Evolutionary conservation across 805 yeast genomes (phyloP).

Genomic region (Pichia thaimueangensis): DNA sequence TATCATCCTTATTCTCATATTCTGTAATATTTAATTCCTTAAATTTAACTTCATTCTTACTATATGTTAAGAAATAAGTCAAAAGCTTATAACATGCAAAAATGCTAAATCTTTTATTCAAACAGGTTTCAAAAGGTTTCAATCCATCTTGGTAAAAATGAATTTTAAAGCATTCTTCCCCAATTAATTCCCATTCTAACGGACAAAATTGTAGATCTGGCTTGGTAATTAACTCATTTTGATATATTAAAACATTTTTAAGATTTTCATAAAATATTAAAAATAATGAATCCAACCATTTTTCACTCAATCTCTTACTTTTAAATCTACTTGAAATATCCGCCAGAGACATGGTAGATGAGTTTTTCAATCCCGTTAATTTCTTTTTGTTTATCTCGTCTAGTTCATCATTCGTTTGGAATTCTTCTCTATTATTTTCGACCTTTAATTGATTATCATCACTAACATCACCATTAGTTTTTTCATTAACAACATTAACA

Average conservation of each 20-base stretch:
- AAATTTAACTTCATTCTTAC: conserved; percentile 14
- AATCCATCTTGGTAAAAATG: conserved; percentile 42
- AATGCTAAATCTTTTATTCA: conserved; percentile 55
- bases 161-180: conserved; percentile 45
- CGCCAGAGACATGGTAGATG: conserved; percentile 2
- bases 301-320: conserved; percentile 56
- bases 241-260: conserved; percentile 66
- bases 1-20: not conserved
- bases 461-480: not conserved
- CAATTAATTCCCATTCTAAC: conserved; percentile 69
- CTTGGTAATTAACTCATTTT: conserved; percentile 22
- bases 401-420: not conserved
- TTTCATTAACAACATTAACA: not conserved
- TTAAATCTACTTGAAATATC: conserved; percentile 24
- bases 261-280: conserved; percentile 65
- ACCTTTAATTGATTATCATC: conserved; percentile 1
- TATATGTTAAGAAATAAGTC: conserved; percentile 33
- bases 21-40: conserved; percentile 9
- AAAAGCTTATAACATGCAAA: conserved; percentile 49
- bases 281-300: conserved; percentile 67
- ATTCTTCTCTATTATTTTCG: conserved; percentile 14
- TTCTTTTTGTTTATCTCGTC: not conserved
- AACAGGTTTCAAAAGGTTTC: conserved; percentile 48
- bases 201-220: conserved; percentile 45
- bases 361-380: not conserved